Evolutionary conservation across 1,284 basidiomycete genomes (phyloP), one percentile per base, ranked within the genome.

Genomic region (Ustilago curta): DNA sequence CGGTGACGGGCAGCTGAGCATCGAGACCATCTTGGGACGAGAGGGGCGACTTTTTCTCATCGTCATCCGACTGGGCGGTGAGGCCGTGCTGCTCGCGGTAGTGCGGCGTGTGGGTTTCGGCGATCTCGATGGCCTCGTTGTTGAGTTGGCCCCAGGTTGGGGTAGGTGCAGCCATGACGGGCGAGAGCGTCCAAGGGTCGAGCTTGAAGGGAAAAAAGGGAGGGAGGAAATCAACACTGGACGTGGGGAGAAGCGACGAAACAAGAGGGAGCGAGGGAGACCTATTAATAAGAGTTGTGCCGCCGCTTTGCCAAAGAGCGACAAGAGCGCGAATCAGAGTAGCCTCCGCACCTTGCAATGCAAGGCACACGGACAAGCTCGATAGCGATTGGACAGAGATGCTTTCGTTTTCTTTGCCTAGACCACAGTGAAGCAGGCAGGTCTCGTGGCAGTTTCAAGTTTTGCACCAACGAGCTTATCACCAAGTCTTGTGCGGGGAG

Each of bases 121-220:
- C 16, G 68, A 75, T 75, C 64, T 75, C 72, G 64, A 58, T 75
- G 67, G 71, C 50, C 67, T 75, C 67, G 63, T 67, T 75, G 63
- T 70, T 58, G 40, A 75, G 40, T 58, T 67, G 71, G 29, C 63
- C 71, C 62, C 67, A 70, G 23, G 71, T 66, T 31, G 71, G 71
- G 40, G 63, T 67, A 47, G 71, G 63, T 25, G 59, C 67, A 32
- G 67, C 67, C 66, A 75, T 70, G 35, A 27, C 59, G 64, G 52
- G 55, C 25, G 29, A 29, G 39, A 25, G 50, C 37, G 2, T 32
- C 16, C 7, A 32, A 39, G 3, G 14, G 50, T 45, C 49, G 59
- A 39, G 49, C 42, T 53, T 50, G 16, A 18, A 44, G 23, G 18
- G 7, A 14, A 37, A 42, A 50, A 18, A 48, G 42, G 21, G 50